Base-by-base conservation (phyloP, 169 alveolate genomes). In the Theileria sp. region DNA sequence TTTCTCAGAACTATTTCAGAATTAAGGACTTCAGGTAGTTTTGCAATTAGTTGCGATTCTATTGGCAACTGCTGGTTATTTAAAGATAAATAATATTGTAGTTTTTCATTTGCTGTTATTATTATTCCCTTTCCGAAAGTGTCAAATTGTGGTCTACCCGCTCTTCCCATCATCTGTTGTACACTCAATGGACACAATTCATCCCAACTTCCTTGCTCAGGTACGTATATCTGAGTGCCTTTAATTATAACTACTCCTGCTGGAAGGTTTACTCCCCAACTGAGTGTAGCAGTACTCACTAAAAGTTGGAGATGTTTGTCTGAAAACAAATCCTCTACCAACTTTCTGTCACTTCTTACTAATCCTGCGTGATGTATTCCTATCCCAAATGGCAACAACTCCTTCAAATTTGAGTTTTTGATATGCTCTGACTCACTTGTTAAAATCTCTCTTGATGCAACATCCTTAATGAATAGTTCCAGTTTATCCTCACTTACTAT, bases 201-300 rank as follows among this genome's bases (percentile, higher is more conserved):
- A 17, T 94, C 93, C 98, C 99, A 97, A 74, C 94, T 93, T 12
- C 99, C 99, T 86, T 94, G 92, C 82, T 97, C 99, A 17, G 99
- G 99, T 60, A 93, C 92, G 92, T 98, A 99, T 28, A 97, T 96
- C 93, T 97, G 97, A 3, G 99, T 98, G 6, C 99, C 99, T 91
- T 98, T 98, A 65, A 99, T 98, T 7, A 99, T 96, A 10, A 98
- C 99, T 21, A 99, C 96, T 84, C 98, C 99, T 0, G 99, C 99
- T 9, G 99, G 99, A 67, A 99, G 86, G 88, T 99, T 99, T 7
- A 99, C 99, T 67, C 99, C 99, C 99, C 99, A 98, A 8, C 99
- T 99, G 73, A 99, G 87, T 15, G 99, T 99, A 6, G 99, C 98
- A 0, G 99, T 99, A n/a, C 98, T 95, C 69, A 97, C 98, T 36